A percentile compares a stretch with the other conserved stretches of the same genome.
Conservation (phyloP, 1,284 basidiomycete genomes). For the Vanrija pseudolonga region DNA sequence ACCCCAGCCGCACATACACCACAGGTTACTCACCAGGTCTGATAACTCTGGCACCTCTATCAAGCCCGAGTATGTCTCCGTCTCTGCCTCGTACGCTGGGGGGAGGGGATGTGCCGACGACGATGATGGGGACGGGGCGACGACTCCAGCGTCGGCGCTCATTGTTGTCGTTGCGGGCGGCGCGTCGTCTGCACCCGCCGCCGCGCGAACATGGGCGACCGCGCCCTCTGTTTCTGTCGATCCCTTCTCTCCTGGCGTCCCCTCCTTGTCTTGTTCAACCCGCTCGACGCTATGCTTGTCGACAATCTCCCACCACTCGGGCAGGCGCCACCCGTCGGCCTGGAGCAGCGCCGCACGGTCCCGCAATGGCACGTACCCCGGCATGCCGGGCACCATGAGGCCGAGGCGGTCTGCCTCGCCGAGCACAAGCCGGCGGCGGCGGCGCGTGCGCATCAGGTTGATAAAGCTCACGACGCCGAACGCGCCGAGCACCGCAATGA, state of each 20-base stretch:
- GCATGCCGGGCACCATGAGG: constrained; percentile 43
- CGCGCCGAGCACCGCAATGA: constrained; percentile 41
- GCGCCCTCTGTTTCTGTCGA: too few species aligned
- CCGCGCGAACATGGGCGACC: background rate
- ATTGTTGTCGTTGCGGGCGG: too few species aligned
- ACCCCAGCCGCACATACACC: too few species aligned
- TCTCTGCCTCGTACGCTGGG: background rate
- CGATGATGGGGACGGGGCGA: too few species aligned
- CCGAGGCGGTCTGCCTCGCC: constrained; percentile 40
- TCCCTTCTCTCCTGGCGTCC: background rate
- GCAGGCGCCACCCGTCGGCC: constrained; percentile 29
- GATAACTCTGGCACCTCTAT: too few species aligned
- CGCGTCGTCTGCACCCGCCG: background rate
- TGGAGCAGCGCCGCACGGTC: constrained; percentile 24
- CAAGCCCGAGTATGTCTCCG: too few species aligned
- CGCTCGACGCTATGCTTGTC: background rate
- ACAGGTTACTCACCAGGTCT: too few species aligned
- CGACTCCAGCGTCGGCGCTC: too few species aligned
- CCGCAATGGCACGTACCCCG: constrained; percentile 41
- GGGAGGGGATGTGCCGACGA: background rate
- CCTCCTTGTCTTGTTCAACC: background rate
- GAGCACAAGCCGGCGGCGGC: constrained; percentile 30
- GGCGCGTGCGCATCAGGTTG: constrained; percentile 34
- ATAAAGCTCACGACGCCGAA: constrained; percentile 40
- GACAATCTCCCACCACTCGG: constrained; percentile 43